phyloP scores from a whole-genome alignment of 176 grass and related monocot genomes.

The Pharus latifolius region DNA sequence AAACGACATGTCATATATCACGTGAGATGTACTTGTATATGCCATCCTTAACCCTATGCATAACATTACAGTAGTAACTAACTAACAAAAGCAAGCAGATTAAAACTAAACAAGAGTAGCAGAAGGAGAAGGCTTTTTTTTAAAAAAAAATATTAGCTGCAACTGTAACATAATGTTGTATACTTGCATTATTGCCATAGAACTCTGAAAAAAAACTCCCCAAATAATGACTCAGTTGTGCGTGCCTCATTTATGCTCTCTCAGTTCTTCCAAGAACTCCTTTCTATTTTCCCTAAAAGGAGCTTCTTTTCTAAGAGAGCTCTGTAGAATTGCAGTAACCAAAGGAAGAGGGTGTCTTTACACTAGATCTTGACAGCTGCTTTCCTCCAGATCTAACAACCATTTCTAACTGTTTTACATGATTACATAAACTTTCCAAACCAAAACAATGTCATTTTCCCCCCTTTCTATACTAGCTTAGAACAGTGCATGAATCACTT shows the following conservation, averaged over 20 bases:
- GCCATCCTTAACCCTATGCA: background rate
- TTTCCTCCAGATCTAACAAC: background rate
- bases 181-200: too few relatives aligned
- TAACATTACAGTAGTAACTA: background rate
- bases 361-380: background rate
- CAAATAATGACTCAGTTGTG: too few relatives aligned
- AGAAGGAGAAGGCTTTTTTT: too few relatives aligned
- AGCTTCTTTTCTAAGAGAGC: too few relatives aligned
- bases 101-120: background rate
- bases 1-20: conserved; percentile 25
- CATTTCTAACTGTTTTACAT: background rate
- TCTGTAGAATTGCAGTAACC: background rate
- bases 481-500: background rate
- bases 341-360: background rate
- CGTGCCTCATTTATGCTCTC: background rate
- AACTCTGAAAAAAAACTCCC: too few relatives aligned
- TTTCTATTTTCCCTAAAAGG: too few relatives aligned
- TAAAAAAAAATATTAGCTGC: too few relatives aligned
- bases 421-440: too few relatives aligned
- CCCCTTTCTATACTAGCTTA: too few relatives aligned
- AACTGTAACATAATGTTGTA: too few relatives aligned
- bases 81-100: background rate
- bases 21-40: conserved; percentile 21
- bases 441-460: too few relatives aligned
- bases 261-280: background rate